Conservation (phyloP, 202 grass and related monocot species). For the Musa balbisiana region DNA sequence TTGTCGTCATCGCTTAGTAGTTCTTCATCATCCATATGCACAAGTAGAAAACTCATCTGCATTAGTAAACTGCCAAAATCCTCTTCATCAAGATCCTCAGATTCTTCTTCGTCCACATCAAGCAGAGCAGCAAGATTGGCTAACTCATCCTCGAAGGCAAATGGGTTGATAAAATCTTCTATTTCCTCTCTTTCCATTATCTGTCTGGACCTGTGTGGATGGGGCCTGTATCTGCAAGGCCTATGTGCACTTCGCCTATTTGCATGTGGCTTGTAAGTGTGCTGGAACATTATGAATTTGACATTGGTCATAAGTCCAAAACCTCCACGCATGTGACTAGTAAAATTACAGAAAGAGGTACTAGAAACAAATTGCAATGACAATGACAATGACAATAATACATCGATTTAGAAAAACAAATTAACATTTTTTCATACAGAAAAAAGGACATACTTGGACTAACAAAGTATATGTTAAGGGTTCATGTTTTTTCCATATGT, state of each 20-base stretch:
- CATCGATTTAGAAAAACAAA: no score
- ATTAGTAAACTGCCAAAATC: not conserved
- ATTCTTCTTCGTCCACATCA: not conserved
- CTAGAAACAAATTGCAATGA: no score
- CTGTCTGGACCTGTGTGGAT: not conserved
- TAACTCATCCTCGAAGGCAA: not conserved
- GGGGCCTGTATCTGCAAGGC: not conserved
- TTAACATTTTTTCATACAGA: no score
- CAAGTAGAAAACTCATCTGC: not conserved
- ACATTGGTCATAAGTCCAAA: not conserved
- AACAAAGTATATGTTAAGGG: no score
- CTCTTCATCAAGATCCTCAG: not conserved
- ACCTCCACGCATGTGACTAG: no score
- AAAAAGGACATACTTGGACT: no score
- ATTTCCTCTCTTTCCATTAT: not conserved
- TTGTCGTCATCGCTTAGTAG: not conserved
- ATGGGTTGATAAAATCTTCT: not conserved
- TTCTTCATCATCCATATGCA: not conserved
- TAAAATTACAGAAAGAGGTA: no score
- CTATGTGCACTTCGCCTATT: not conserved
- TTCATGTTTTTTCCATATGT: no score
- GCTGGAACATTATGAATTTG: not conserved
- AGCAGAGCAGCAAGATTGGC: not conserved
- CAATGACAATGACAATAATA: no score
- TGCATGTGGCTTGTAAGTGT: not conserved